Evolutionary conservation across 176 grass and related monocot genomes (phyloP), one percentile per base, ranked within the genome.

Genomic region (Oryza glaberrima): DNA sequence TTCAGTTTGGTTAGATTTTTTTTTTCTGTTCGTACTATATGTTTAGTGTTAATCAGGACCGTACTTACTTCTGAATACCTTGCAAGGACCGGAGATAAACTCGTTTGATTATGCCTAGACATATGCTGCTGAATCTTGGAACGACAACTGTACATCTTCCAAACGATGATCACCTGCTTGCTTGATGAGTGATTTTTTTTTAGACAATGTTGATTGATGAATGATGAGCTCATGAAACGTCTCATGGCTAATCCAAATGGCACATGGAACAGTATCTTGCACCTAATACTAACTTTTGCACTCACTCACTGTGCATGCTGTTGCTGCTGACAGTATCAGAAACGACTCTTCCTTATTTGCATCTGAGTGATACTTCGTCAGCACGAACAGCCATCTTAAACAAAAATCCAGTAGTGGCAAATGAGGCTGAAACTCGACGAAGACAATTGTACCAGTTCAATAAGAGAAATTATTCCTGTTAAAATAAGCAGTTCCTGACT

Each of bases 231-330:
- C 75, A 60, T 46, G 22, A 82, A 86, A 14, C 69, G 69, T 61
- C 75, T 86, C 38, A 69, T 69, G 75, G 26, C 38, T 30, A 16
- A 69, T 90, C 61, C 60, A 83, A 86, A 86, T 83, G 74, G 3
- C 69, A 20, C 69, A 69, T 49, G 70, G 78, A 81, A 77, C 36
- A 82, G 46, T 90, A 72, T 45, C 12, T 34, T 74, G 40, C 9
- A 78, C 67, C 79, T 58, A 78, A 79, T 52, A n/a, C 14, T 65
- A 1, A 63, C 38, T 78, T 83, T 36, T 72, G 0, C 56, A 88
- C 83, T 89, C 34, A 76, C 70, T 85, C 73, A 51, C 22, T 82
- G 13, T 44, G 43, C 43, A 41, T 32, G 52, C 13, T 19, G 4
- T 36, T 36, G 15, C 58, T 44, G 25, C 16, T 17, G n/a, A 7